Evolutionary conservation across 306 rosid genomes (phyloP), one percentile per base, ranked within the genome.

Genomic region (Clitoria ternatea): DNA sequence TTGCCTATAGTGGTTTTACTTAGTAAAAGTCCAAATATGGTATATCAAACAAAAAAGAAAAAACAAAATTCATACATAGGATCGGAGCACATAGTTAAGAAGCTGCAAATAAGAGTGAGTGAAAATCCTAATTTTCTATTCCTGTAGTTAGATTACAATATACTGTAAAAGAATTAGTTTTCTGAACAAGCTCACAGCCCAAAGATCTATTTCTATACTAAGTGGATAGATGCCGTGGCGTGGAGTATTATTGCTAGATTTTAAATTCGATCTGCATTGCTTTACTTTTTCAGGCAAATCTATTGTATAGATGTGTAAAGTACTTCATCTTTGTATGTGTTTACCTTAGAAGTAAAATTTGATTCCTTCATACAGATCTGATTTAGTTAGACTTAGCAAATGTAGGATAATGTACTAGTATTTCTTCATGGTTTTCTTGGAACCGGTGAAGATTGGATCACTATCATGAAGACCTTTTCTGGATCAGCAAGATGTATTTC

Each of bases 351-450:
- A 37, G 40, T 66, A 29, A 54, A 65, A 36, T 63, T 35, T 55
- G 66, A 70, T 50, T 61, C 42, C 73, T 36, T 17, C 33, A 56
- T 70, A 53, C 55, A 13, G 3, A 69, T 67, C 83, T 88, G 61
- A 85, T 76, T 75, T 59, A 45, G 40, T 64, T 60, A 43, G 59
- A 53, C 73, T 72, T 68, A 57, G 57, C 76, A 66, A 76, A 70
- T 87, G 87, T 88, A 93, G 98, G 97, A 87, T 52, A 82, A 84
- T 57, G 79, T 82, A 44, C 27, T 87, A 40, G 70, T 93, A 39
- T 93, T 93, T 85, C 96, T 93, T 78, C 97, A 93, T 72, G 98
- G 98, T 56, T 93, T 88, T 83, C 96, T 93, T 73, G 98, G 98
- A 79, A 76, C 85, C 42, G 87, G 96, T 66, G 90, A 90, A 85